Percentiles rank a stretch among this genome's conserved stretches.
Conservation (phyloP, 441 rosid species). For the Populus hybrid region DNA sequence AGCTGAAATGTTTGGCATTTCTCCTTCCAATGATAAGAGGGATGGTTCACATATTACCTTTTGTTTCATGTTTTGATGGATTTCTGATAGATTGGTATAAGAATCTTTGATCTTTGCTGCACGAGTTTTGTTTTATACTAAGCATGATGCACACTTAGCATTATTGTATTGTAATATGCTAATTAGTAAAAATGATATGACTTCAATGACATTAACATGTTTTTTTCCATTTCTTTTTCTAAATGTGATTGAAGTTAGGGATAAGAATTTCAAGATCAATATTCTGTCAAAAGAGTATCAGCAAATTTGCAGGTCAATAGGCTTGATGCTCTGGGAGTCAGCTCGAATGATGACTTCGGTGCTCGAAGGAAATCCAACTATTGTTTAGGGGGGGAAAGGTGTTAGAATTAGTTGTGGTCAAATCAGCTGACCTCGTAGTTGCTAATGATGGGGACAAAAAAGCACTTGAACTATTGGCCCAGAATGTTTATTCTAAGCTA, state of each 20-base stretch:
- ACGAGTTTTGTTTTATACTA: too few species aligned
- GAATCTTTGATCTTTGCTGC: too few species aligned
- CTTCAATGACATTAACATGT: not conserved
- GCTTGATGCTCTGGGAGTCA: slow-evolving; percentile 96
- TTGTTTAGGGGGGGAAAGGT: slow-evolving; percentile 60
- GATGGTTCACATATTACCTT: slow-evolving; percentile 18
- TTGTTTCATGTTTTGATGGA: not conserved
- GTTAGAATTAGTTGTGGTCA: slow-evolving; percentile 62
- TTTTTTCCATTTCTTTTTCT: not conserved
- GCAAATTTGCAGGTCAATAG: slow-evolving; percentile 87
- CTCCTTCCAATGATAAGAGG: slow-evolving; percentile 60
- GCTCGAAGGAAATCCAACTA: slow-evolving; percentile 64
- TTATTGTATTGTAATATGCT: not conserved
- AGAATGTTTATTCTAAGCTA: slow-evolving; percentile 56
- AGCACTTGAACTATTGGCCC: slow-evolving; percentile 52
- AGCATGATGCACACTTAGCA: too few species aligned
- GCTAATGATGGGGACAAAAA: slow-evolving; percentile 74
- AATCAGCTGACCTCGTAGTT: slow-evolving; percentile 55
- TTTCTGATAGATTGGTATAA: too few species aligned
- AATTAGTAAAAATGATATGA: not conserved
- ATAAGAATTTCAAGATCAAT: slow-evolving; percentile 44
- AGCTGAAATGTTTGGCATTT: slow-evolving; percentile 70
- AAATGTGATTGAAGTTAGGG: slow-evolving; percentile 52
- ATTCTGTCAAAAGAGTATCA: slow-evolving; percentile 74
- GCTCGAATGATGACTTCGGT: slow-evolving; percentile 80